A percentile compares a stretch with the other conserved stretches of the same genome.
Conservation (phyloP, 2,329 filamentous ascomycete species). For the Penicillium aurantiogriseum region DNA sequence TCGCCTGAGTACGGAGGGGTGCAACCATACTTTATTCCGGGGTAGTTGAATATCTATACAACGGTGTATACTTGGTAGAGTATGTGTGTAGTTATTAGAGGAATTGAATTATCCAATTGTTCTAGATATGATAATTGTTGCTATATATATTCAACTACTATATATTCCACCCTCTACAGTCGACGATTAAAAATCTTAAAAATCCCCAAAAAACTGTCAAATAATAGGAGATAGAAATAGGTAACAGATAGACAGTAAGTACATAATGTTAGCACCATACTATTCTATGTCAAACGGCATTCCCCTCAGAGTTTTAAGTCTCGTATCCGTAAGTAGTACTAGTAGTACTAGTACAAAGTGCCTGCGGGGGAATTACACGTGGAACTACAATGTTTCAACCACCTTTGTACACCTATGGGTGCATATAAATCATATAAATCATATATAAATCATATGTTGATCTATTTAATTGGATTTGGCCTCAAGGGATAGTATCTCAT, state of each 20-base stretch:
- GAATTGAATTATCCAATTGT: neutral
- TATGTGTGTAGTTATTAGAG: neutral
- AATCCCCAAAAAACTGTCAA: neutral
- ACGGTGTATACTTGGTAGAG: neutral
- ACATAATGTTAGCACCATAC: neutral
- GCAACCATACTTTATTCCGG: neutral
- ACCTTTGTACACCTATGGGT: too few relatives aligned
- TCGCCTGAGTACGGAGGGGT: constrained; percentile 21
- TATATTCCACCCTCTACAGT: neutral
- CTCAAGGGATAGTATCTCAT: neutral
- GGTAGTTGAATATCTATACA: neutral
- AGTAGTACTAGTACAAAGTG: neutral
- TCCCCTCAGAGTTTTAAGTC: neutral
- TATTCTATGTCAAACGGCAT: neutral
- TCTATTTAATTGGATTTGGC: neutral
- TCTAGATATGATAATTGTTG: neutral
- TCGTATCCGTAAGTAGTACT: neutral
- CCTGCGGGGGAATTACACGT: neutral
- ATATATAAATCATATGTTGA: too few relatives aligned
- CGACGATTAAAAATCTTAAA: neutral
- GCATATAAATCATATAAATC: too few relatives aligned
- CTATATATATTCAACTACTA: neutral
- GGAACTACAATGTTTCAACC: neutral
- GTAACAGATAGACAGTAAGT: neutral
- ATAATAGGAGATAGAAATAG: neutral